Evolutionary conservation across 1,139 yeast species (phyloP), one percentile per base, ranked within the genome.

Genomic region (Keqinozyma sinolaborantium): DNA sequence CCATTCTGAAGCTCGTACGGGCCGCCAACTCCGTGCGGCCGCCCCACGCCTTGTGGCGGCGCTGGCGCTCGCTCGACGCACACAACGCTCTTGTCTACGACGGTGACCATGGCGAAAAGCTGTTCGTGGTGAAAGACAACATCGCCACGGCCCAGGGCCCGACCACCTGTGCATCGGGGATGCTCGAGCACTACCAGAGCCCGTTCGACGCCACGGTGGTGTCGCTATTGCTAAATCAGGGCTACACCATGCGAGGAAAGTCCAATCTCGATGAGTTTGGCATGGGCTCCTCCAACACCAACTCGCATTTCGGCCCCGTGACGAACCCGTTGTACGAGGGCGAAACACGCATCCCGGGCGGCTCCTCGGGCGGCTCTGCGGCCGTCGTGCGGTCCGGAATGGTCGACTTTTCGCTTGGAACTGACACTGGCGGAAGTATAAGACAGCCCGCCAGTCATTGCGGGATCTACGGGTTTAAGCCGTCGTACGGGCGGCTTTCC

Each of bases 241-340:
- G 88, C 0, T 69, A 72, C 15, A 46, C 56, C 1, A 51, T 80
- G n/a, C 59, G 79, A 0, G 97, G 95, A 0, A 92, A 90, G 56
- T 73, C 95, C n/a, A 92, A 92, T 47, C 66, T 94, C 74, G 99
- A 94, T 59, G 97, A 94, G 58, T 94, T 92, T 61, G 98, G 95
- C 2, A 94, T 94, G 98, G 99, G 98, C 2, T 79, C 86, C 4
- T 70, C 80, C 2, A 80, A 56, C 48, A 70, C 74, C 24, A 73
- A 67, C 50, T 76, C 82, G 6, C 61, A 43, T 33, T 81, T 62
- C 51, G 97, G 96, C 0, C 70, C 83, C 1, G 70, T 83, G 0
- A 41, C 64, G 4, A 92, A 92, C 50, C 97, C 98, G 1, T 38
- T 63, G 16, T 77, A 56, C 41, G 43, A 47, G 3, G 58, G 49